Base-by-base conservation (phyloP, 257 asterid genomes). In the Linderniella brevidens region DNA sequence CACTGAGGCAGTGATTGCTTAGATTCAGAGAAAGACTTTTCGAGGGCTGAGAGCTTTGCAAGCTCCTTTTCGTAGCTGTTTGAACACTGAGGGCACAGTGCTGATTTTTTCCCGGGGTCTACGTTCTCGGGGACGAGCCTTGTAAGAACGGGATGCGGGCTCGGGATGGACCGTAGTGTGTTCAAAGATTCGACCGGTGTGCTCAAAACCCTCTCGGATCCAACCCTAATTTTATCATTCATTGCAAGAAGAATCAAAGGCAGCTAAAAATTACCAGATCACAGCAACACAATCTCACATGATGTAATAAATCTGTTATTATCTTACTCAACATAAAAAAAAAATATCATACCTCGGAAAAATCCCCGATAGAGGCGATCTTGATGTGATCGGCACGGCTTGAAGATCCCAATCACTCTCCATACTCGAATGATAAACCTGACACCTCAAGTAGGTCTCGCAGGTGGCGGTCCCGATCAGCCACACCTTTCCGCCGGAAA, bases 371-470 rank as follows among this genome's bases (percentile, higher is more conserved):
- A 70, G 69, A 17, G 98, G 92, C 52, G 83, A 70, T 64, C 86
- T 75, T 6, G 94, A 61, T 49, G 98, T 71, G 48, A 90, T 72
- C 17, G 96, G 88, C 52, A 90, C 73, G 44, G 93, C 96, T 63
- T 88, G 96, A 50, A 88, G 77, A 75, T 88, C 94, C 98, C 95
- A 88, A 60, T 88, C 96, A 53, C 50, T 74, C 55, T 88, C 98
- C 93, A 88, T 74, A 32, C 93, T 60, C 25, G 94, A 75, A 78
- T 88, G 96, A 88, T 85, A 81, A 56, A 88, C 85, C 41, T 81
- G 96, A 58, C 98, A 84, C 65, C 98, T 78, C 77, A 81, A 67
- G 68, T 76, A 88, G 9, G 98, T 84, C 69, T 90, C 98, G 50
- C 94, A 85, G 1, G 94, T 81, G 0, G 98, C 98, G 41, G 88